Evolutionary conservation across 371 early-diverging fungal species (phyloP).

Genomic region (Chytridium lagenaria): DNA sequence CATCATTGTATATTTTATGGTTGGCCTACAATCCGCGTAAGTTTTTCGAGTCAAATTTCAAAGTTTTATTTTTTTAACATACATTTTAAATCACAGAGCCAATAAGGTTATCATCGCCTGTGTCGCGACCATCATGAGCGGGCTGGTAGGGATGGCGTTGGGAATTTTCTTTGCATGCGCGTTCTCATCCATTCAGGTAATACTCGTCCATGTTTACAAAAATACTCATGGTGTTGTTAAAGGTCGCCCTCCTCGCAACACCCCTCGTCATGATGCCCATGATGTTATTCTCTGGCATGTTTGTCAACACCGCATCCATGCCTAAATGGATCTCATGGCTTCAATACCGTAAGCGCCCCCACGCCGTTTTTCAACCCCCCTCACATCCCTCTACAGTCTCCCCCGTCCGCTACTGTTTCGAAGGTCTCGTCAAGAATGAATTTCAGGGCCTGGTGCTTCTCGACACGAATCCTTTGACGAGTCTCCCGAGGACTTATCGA

Average conservation of each 20-base stretch:
- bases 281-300: conserved; percentile 59
- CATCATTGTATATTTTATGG: conserved; percentile 38
- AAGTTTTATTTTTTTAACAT: neutral
- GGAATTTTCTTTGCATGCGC: conserved; percentile 18
- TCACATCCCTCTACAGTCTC: conserved; percentile 50
- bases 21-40: conserved; percentile 38
- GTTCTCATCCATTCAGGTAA: no score
- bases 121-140: conserved; percentile 14
- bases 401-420: conserved; percentile 55
- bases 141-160: conserved; percentile 20
- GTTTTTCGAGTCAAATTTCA: neutral
- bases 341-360: conserved; percentile 20
- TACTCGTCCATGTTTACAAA: no score
- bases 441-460: conserved; percentile 56
- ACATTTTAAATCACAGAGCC: no score
- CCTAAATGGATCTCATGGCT: conserved; percentile 56
- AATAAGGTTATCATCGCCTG: conserved; percentile 45
- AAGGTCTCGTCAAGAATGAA: conserved; percentile 60
- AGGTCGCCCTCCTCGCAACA: conserved; percentile 15
- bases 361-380: conserved; percentile 55
- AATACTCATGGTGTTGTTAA: no score
- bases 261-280: conserved; percentile 25
- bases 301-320: conserved; percentile 63
- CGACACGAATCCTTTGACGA: neutral
- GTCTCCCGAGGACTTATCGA: neutral